A percentile compares a stretch with the other conserved stretches of the same genome.
Evolutionary conservation across 257 asterid species (phyloP).

Genomic region (Solanum chaucha): DNA sequence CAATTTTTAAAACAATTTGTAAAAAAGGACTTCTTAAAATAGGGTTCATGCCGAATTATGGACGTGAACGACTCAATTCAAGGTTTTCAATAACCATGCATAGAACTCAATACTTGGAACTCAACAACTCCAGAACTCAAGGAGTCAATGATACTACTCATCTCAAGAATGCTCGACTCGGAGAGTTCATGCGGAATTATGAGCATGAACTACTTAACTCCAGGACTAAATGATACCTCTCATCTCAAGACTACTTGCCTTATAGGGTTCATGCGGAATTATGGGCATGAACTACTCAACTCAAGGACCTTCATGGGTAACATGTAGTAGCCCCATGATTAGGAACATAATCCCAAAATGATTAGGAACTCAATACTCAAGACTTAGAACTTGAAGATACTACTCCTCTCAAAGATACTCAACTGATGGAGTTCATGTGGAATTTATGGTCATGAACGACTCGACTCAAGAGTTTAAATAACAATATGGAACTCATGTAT

Average conservation of each 20-base stretch:
- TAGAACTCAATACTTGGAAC: neutral
- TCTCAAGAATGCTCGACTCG: neutral
- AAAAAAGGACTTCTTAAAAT: neutral
- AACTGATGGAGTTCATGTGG: neutral
- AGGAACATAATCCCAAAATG: neutral
- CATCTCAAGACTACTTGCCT: no score
- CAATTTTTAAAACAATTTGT: no score
- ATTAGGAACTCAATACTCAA: neutral
- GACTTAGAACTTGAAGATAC: neutral
- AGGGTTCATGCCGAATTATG: neutral
- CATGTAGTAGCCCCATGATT: neutral
- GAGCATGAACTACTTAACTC: no score
- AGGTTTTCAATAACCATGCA: neutral
- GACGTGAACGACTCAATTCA: neutral
- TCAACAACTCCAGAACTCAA: neutral
- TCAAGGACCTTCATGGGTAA: neutral
- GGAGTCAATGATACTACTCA: neutral
- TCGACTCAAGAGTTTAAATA: neutral
- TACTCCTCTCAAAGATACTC: neutral
- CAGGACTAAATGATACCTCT: no score
- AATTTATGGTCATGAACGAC: neutral
- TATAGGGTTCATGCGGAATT: no score
- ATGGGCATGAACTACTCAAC: neutral
- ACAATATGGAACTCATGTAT: neutral
- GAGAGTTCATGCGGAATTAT: neutral